Percentiles rank a stretch among this genome's conserved stretches.
phyloP scores from a whole-genome alignment of 345 rosid genomes.

The Eucalyptus tenuipes region DNA sequence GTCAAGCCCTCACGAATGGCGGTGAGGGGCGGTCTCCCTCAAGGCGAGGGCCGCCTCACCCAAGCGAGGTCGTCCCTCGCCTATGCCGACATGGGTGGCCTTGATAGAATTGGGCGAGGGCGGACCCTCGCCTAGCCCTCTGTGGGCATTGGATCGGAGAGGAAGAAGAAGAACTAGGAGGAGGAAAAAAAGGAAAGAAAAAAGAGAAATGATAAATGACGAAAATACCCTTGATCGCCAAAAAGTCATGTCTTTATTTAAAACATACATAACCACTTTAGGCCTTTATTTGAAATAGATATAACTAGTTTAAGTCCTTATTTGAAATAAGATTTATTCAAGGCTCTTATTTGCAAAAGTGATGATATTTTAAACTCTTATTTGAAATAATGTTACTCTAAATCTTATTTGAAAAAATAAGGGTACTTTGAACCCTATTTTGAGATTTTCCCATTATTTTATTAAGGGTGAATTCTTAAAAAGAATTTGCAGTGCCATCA shows the following conservation, averaged over 20 bases:
- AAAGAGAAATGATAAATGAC: accelerated
- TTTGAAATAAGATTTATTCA: too few species aligned
- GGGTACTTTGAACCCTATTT: accelerated
- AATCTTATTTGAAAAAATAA: accelerated
- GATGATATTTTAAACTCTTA: accelerated
- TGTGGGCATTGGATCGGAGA: accelerated
- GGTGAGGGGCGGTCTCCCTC: too few species aligned
- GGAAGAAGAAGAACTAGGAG: too few species aligned
- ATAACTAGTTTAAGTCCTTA: accelerated
- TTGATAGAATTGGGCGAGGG: accelerated
- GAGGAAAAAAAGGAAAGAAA: too few species aligned
- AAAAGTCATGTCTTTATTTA: too few species aligned
- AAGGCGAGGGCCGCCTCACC: too few species aligned
- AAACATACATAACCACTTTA: accelerated
- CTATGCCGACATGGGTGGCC: too few species aligned
- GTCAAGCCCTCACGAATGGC: too few species aligned
- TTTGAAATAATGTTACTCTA: accelerated
- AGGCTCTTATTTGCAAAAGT: accelerated
- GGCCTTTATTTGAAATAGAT: accelerated
- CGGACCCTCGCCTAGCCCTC: accelerated
- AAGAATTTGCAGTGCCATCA: too few species aligned
- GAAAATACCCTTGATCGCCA: accelerated
- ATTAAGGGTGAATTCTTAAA: too few species aligned
- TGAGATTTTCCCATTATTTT: too few species aligned
- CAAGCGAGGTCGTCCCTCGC: accelerated